Percentiles rank a stretch among this genome's conserved stretches.
Evolutionary conservation across 2,329 filamentous ascomycete species (phyloP).

Genomic region (Chrysoporthe cubensis): DNA sequence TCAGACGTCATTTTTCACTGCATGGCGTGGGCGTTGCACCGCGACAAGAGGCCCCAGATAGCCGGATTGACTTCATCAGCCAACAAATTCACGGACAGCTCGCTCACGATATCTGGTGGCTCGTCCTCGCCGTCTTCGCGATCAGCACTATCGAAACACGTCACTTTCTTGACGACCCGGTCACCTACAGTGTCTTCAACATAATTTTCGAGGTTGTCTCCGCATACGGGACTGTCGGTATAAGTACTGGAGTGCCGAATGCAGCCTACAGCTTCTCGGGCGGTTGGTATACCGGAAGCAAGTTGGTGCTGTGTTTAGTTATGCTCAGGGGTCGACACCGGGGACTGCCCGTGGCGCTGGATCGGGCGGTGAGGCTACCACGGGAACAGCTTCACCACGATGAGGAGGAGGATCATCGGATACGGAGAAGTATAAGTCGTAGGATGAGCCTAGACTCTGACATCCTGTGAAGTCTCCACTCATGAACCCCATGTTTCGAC

Average conservation of each 20-base stretch:
- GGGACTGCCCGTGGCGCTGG: slow-evolving; percentile 58
- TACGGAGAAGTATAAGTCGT: slow-evolving; percentile 42
- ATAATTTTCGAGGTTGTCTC: slow-evolving; percentile 60
- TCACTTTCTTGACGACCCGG: slow-evolving; percentile 55
- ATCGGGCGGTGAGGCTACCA: slow-evolving; percentile 53
- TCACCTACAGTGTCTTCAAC: slow-evolving; percentile 62
- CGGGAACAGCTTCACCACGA: slow-evolving; percentile 42
- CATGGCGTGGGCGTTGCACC: slow-evolving; percentile 48
- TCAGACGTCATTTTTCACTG: slow-evolving; percentile 46
- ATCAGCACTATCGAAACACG: slow-evolving; percentile 62
- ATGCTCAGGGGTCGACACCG: slow-evolving; percentile 60
- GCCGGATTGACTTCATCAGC: slow-evolving; percentile 54
- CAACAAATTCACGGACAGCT: slow-evolving; percentile 64
- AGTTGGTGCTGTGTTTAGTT: slow-evolving; percentile 60
- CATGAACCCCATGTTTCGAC: no score
- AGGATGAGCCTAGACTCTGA: slow-evolving; percentile 34
- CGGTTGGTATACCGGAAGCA: slow-evolving; percentile 56
- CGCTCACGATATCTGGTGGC: slow-evolving; percentile 68
- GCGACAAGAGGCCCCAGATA: slow-evolving; percentile 33
- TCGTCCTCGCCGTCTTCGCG: slow-evolving; percentile 62
- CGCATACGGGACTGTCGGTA: slow-evolving; percentile 63
- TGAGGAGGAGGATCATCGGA: slow-evolving; percentile 47
- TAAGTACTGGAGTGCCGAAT: slow-evolving; percentile 57
- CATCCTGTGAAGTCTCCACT: neutral
- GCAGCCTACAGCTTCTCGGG: slow-evolving; percentile 59